Evolutionary conservation across 148 eudicot species (phyloP).

Genomic region (Suaeda aralocaspica): DNA sequence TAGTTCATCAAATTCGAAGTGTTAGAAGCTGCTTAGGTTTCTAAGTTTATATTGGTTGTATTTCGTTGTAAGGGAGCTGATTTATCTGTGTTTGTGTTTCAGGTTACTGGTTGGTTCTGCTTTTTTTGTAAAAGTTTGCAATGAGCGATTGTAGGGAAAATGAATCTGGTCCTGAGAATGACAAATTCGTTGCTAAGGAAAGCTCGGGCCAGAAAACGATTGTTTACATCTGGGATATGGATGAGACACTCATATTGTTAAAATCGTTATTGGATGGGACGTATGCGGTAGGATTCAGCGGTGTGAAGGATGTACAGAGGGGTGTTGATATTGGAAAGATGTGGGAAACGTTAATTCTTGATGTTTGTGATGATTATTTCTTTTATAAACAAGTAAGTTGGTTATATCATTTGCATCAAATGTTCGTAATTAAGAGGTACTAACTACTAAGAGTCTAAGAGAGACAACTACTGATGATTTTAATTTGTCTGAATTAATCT

Average conservation of each 20-base stretch:
- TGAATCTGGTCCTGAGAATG: slow-evolving; percentile 12
- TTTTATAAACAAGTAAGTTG: slow-evolving; percentile 74
- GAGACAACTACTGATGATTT: not conserved
- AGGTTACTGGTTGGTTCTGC: slow-evolving; percentile 13
- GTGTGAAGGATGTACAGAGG: slow-evolving; percentile 69
- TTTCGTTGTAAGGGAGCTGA: not conserved
- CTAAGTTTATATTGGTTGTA: not conserved
- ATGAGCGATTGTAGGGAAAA: slow-evolving; percentile 31
- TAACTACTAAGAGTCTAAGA: no score
- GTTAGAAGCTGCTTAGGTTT: not conserved
- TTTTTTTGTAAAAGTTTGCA: not conserved
- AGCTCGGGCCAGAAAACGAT: slow-evolving; percentile 40
- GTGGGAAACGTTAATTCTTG: slow-evolving; percentile 87
- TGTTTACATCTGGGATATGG: slow-evolving; percentile 96
- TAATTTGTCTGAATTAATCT: not conserved
- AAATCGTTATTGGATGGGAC: slow-evolving; percentile 77
- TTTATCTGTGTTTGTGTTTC: not conserved
- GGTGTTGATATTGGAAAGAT: slow-evolving; percentile 69
- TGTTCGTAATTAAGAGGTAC: no score
- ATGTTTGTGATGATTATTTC: slow-evolving; percentile 72
- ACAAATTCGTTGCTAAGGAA: slow-evolving; percentile 12
- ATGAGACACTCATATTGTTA: slow-evolving; percentile 91
- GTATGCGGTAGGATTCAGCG: slow-evolving; percentile 62
- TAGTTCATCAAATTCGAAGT: not conserved
- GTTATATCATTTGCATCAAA: slow-evolving; percentile 2